Base-by-base conservation (phyloP, 1,139 yeast genomes). In the Lizanozyma gosingica region DNA sequence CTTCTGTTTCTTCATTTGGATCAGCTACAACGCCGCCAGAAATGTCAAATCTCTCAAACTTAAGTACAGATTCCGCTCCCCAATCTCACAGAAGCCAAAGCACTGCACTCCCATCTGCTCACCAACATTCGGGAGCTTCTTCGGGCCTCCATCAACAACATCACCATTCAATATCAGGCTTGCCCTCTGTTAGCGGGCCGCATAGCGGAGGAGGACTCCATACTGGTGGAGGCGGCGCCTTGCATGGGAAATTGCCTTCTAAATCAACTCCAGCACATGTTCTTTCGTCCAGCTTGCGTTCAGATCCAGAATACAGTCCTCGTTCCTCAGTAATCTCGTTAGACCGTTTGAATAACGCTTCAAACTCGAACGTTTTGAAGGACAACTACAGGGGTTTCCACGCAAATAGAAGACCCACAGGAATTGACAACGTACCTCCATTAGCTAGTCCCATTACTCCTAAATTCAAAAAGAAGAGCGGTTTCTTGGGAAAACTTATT, bases 401-500 rank as follows among this genome's bases (percentile, higher is more conserved):
- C 47, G 62, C 63, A 32, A 57, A 57, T 37, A 58, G 54, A 40
- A 48, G 57, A 18, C 56, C 59, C 17, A 57, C 56, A 22, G 55
- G 55, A 3, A 40, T 48, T 9, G 49, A 47, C 11, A 67, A 64
- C 42, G 51, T 66, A 3, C 73, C 75, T 3, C 73, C 75, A 2
- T 55, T 67, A 37, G 44, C 56, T 9, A 69, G 65, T 18, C 75
- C 75, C 2, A 66, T 69, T 18, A 68, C 29, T 22, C 29, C 76
- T 1, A 60, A 65, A 40, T 68, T 70, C 51, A 62, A 60, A 47
- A 68, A 67, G 48, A 69, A 70, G 53, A 65, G 68, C 38, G 61
- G 72, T 2, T 55, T 75, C 34, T 60, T 73, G 39, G 77, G 77
- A 2, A 73, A 74, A 48, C 61, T 73, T 43, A 71, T 74, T 15